Evolutionary conservation across 2,329 filamentous ascomycete species (phyloP), one percentile per base, ranked within the genome.

Genomic region (Trichoderma aggressivum): DNA sequence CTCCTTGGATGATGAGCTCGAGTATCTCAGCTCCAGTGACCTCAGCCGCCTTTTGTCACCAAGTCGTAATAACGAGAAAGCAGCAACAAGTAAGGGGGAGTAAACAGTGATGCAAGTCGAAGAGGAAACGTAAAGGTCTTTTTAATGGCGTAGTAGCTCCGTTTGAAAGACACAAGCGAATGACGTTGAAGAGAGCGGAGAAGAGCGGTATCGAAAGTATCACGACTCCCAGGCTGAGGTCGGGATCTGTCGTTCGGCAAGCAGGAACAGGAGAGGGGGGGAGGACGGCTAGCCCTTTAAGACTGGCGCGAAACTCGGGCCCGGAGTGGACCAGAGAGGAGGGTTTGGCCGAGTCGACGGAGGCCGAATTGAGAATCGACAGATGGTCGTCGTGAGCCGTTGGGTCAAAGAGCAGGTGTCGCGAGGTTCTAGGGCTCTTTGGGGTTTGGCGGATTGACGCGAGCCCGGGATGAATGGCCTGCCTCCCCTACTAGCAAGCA

Each of bases 331-430:
- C 56, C 65, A 50, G 39, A 60, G 39, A 60, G 56, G 43, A 60
- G 28, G 39, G 32, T 56, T 34, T 55, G 47, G 30, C 62, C 62
- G 62, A 47, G 59, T 32, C 32, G 58, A 70, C 47, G 67, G 28
- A 61, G 26, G 56, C 55, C 65, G 65, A 68, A 34, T 50, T 21
- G 56, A 60, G 65, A 63, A 63, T 70, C 59, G 59, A 70, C 67
- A 56, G 34, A 63, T 43, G 28, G 16, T 47, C 47, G 67, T 63
- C 56, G 30, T 56, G 67, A 66, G 64, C 53, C 63, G 70, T 71
- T 71, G 70, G 70, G 70, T 50, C 43, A 55, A 62, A 62, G 64
- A n/a, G 56, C 70, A 43, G 21, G 55, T 68, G 70, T 56, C 70
- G 56, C 63, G 70, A 71, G 70, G 63, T 61, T 43, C 53, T 56